phyloP scores from a whole-genome alignment of 1,284 basidiomycete species.

The Meira miltonrushii region DNA sequence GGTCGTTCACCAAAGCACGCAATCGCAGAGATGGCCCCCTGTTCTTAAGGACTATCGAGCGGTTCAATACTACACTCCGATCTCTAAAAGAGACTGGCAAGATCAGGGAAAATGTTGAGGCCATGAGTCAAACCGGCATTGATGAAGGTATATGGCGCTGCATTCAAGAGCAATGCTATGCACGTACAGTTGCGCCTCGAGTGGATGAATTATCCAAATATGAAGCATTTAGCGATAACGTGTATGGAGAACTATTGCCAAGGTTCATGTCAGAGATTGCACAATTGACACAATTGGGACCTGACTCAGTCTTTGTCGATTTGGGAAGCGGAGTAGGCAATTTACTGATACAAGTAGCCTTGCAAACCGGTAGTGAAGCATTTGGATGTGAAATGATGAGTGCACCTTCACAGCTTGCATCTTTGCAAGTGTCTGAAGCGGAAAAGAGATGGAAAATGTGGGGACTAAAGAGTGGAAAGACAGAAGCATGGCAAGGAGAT shows the following conservation, averaged over 20 bases:
- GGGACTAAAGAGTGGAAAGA: slow-evolving; percentile 55
- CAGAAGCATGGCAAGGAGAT: slow-evolving; percentile 57
- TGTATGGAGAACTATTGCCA: slow-evolving; percentile 54
- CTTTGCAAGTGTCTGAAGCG: slow-evolving; percentile 56
- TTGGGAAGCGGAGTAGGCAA: slow-evolving; percentile 61
- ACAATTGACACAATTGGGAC: slow-evolving; percentile 47
- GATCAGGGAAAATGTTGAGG: slow-evolving; percentile 30
- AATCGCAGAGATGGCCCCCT: slow-evolving; percentile 57
- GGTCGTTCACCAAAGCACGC: slow-evolving; percentile 57
- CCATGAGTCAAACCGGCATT: slow-evolving; percentile 40
- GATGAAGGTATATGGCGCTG: slow-evolving; percentile 56
- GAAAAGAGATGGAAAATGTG: slow-evolving; percentile 57
- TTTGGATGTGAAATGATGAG: slow-evolving; percentile 59
- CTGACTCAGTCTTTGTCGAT: slow-evolving; percentile 55
- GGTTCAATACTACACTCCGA: slow-evolving; percentile 57
- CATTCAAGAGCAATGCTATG: slow-evolving; percentile 59
- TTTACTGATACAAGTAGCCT: slow-evolving; percentile 57
- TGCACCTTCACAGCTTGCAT: slow-evolving; percentile 56
- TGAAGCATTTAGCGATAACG: slow-evolving; percentile 52
- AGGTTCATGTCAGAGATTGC: slow-evolving; percentile 54
- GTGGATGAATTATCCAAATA: slow-evolving; percentile 56
- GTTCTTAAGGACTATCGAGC: slow-evolving; percentile 55
- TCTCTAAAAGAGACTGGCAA: slow-evolving; percentile 5
- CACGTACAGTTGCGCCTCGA: slow-evolving; percentile 58
- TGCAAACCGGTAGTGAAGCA: slow-evolving; percentile 57